These are phyloP conservation scores for Murraya paniculata DNA, from an alignment of 345 rosid species.

Conservation along the genomic window DNA sequence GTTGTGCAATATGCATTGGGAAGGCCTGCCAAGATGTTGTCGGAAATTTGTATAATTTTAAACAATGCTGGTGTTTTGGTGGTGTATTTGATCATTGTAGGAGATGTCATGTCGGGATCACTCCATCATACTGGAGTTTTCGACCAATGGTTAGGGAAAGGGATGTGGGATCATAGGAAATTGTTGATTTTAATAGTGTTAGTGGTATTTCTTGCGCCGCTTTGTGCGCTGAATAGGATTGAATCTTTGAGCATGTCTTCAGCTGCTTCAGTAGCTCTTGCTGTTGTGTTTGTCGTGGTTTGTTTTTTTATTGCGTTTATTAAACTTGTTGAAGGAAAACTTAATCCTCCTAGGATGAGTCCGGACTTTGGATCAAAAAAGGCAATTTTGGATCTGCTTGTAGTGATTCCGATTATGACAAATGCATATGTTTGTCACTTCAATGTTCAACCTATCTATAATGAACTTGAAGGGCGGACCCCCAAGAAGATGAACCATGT, in stretches of 20 bases:
- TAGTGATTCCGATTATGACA: conserved; percentile 90
- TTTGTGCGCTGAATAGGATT: conserved; percentile 73
- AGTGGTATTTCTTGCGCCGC: conserved; percentile 79
- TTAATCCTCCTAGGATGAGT: conserved; percentile 64
- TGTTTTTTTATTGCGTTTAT: conserved; percentile 65
- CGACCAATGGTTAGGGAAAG: conserved; percentile 91
- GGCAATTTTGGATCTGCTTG: conserved; percentile 83
- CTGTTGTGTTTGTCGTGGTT: conserved; percentile 80
- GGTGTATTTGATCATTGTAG: conserved; percentile 87
- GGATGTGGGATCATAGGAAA: conserved; percentile 93
- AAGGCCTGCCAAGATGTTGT: conserved; percentile 71
- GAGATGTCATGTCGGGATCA: conserved; percentile 94
- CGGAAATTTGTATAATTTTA: conserved; percentile 85
- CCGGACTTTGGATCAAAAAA: conserved; percentile 71
- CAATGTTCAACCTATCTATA: conserved; percentile 90
- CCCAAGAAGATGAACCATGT: conserved; percentile 80
- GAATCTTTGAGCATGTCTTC: conserved; percentile 88
- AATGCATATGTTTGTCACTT: conserved; percentile 94
- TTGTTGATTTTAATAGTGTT: conserved; percentile 61
- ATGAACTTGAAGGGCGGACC: conserved; percentile 76
- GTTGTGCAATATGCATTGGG: conserved; percentile 80
- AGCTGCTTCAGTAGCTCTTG: conserved; percentile 93
- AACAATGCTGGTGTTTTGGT: conserved; percentile 94
- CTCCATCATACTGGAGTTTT: conserved; percentile 82
- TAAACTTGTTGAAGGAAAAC: conserved; percentile 82